These are phyloP conservation scores for Neofusicoccum umdonicola DNA, from an alignment of 2,329 filamentous ascomycete genomes.

Conservation along the genomic window DNA sequence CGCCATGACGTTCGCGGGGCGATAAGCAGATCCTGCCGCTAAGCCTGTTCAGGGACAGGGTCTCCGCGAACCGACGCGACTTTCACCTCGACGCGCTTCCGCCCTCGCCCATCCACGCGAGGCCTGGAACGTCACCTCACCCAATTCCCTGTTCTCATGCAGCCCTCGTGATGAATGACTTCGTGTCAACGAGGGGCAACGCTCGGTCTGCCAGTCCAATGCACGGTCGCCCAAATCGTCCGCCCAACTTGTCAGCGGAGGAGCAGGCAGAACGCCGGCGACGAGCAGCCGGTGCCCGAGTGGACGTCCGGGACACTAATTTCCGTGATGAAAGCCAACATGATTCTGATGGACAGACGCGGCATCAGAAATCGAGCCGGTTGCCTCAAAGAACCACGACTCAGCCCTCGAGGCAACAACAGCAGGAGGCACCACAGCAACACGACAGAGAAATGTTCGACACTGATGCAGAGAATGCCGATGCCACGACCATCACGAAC, in stretches of 20 bases:
- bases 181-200: background rate
- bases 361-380: background rate
- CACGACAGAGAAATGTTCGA: background rate
- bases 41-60: background rate
- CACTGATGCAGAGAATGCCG: slow-evolving; percentile 12
- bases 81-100: background rate
- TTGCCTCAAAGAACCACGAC: background rate
- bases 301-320: background rate
- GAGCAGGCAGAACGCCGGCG: background rate
- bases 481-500: background rate
- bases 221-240: background rate
- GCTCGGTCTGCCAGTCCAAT: background rate
- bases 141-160: background rate
- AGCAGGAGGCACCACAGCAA: background rate
- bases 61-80: background rate
- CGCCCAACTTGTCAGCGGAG: background rate
- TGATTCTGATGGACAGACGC: background rate
- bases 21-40: background rate
- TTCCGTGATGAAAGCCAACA: background rate
- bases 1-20: background rate
- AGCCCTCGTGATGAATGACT: background rate
- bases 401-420: background rate
- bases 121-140: background rate
- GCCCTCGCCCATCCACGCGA: background rate
- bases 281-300: background rate